Percentiles rank a stretch among this genome's conserved stretches.
Evolutionary conservation across 306 rosid species (phyloP).

Genomic region (Arachis hypogaea): DNA sequence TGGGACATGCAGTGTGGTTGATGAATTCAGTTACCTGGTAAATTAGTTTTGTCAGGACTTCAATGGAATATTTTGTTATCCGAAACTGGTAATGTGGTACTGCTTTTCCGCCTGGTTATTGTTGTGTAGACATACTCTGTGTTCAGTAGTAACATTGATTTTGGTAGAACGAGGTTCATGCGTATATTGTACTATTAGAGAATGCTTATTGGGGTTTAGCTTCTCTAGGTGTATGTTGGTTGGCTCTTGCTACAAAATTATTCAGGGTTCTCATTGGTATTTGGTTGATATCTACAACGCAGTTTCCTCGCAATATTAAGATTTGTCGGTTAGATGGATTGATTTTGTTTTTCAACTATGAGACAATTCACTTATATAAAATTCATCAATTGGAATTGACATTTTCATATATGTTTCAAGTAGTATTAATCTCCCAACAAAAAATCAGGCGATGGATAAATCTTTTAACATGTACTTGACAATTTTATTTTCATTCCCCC

Average conservation of each 20-base stretch:
- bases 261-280: background rate
- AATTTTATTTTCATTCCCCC: no score
- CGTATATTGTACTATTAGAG: background rate
- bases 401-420: no score
- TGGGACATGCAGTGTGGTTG: conserved; percentile 28
- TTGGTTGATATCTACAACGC: background rate
- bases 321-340: no score
- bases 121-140: background rate
- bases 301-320: background rate
- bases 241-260: background rate
- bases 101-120: conserved; percentile 26
- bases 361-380: no score
- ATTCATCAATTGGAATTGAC: no score
- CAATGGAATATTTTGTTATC: conserved; percentile 36
- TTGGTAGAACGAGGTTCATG: conserved; percentile 7
- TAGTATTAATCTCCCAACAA: no score
- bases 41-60: conserved; percentile 44
- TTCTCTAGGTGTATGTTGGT: background rate
- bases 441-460: no score
- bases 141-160: conserved; percentile 18
- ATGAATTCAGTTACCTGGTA: conserved; percentile 21
- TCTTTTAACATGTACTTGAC: no score
- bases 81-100: conserved; percentile 22
- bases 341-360: no score
- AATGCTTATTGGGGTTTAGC: background rate